Conservation (phyloP, 2,329 filamentous ascomycete genomes). For the Cladosporium oxysporum region DNA sequence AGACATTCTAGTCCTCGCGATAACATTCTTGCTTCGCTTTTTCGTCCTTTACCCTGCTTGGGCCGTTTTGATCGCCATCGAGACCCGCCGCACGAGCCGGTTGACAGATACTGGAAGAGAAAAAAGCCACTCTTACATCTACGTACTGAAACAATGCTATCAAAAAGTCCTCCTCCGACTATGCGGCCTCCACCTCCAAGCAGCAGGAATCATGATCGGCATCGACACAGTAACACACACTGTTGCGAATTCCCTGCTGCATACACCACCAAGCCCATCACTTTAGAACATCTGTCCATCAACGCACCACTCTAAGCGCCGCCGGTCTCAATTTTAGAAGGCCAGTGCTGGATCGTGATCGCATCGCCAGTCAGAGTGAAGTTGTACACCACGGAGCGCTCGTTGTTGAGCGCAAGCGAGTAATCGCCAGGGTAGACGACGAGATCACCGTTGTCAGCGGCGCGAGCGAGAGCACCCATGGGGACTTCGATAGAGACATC, state of each 20-base stretch:
- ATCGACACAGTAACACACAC: neutral
- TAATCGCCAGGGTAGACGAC: conserved; percentile 47
- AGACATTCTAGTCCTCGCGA: neutral
- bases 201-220: conserved; percentile 2
- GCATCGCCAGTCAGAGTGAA: conserved; percentile 43
- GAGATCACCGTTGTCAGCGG: conserved; percentile 41
- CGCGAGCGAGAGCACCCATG: conserved; percentile 42
- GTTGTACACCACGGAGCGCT: conserved; percentile 37
- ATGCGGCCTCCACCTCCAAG: neutral
- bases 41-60: neutral
- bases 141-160: neutral
- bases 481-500: conserved; percentile 40
- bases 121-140: neutral
- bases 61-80: neutral
- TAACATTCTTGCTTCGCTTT: neutral
- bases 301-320: neutral
- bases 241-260: neutral
- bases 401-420: conserved; percentile 44
- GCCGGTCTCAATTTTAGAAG: conserved; percentile 18
- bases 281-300: neutral
- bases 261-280: neutral
- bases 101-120: neutral
- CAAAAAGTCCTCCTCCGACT: neutral
- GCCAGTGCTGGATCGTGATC: conserved; percentile 45
- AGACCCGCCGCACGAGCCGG: neutral